A percentile compares a stretch with the other conserved stretches of the same genome.
Conservation (phyloP, 208 protist species). For the Leishmania guyanensis region DNA sequence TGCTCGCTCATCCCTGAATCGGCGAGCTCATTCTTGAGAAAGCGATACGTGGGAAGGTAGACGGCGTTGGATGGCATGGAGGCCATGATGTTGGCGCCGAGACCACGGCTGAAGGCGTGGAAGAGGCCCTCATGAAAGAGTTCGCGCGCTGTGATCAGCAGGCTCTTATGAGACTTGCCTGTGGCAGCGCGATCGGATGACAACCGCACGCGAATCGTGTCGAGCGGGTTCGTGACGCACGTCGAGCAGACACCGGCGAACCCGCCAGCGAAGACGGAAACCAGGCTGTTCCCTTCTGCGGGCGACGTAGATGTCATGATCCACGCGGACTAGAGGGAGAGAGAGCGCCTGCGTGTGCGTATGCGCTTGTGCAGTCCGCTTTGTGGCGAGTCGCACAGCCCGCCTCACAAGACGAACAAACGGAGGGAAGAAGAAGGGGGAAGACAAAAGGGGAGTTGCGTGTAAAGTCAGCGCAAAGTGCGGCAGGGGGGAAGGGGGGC, state of each 20-base stretch:
- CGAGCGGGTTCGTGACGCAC: slow-evolving; percentile 87
- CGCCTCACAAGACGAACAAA: neutral
- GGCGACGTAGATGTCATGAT: slow-evolving; percentile 22
- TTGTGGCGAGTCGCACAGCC: neutral
- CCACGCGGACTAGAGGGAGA: neutral
- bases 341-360: neutral
- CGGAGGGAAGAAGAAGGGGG: neutral
- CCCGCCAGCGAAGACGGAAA: slow-evolving; percentile 77
- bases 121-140: slow-evolving; percentile 68
- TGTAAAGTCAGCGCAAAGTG: neutral
- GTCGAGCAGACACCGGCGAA: slow-evolving; percentile 91
- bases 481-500: neutral
- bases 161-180: slow-evolving; percentile 81
- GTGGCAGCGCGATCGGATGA: slow-evolving; percentile 70
- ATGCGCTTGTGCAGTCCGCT: neutral
- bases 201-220: slow-evolving; percentile 88
- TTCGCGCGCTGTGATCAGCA: slow-evolving; percentile 60
- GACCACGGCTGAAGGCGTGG: slow-evolving; percentile 80
- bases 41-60: slow-evolving; percentile 85
- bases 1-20: slow-evolving; percentile 51
- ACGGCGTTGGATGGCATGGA: slow-evolving; percentile 90
- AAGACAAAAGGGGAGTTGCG: neutral
- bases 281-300: slow-evolving; percentile 47
- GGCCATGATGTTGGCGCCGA: slow-evolving; percentile 87
- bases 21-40: slow-evolving; percentile 62